Base-by-base conservation (phyloP, 2,329 filamentous ascomycete genomes). In the Exophiala sideris region DNA sequence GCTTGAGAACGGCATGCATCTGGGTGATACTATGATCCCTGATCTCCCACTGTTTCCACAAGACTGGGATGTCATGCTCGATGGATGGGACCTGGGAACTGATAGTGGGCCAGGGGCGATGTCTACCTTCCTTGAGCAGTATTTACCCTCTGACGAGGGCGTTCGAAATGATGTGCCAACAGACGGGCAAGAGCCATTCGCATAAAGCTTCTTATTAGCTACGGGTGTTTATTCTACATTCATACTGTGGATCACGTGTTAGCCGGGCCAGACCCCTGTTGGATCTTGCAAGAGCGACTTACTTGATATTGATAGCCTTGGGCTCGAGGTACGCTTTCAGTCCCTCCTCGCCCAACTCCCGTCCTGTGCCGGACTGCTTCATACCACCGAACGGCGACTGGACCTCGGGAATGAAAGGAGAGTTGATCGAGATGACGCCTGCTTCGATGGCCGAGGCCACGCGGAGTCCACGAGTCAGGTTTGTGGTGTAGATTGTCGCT, bases 281-380 rank as follows among this genome's bases (percentile, higher is more conserved):
- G 24, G 24, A 2, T 2, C 24, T 29, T 29, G 24, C 24, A 29
- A 29, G 5, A 40, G 12, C 38, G 32, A 46, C 44, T 46, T 46
- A 48, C 33, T 48, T 24, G 35, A 58, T 50, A 35, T 45, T 42
- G 35, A 58, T 44, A 29, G 39, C 36, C 48, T 57, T 56, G 21
- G 54, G 12, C 18, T 56, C 39, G 6, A 52, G 33, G 36, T 56
- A 59, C 7, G 35, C 54, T 14, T 41, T 41, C 16, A 56, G 40
- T 9, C 57, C 50, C 18, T 12, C 70, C 67, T 71, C 67, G 1
- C 71, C 70, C 50, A 72, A 58, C 54, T 82, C 75, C 9, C 78
- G 66, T 0, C 80, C 79, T 64, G 80, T 73, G n/a, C 73, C 73
- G 47, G 70, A 73, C 61, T 74, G 71, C 61, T 75, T 75, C 7